Percentiles rank a stretch among this genome's conserved stretches.
Conservation (phyloP, 2,329 filamentous ascomycete species). For the Ambrosiella beaveri region DNA sequence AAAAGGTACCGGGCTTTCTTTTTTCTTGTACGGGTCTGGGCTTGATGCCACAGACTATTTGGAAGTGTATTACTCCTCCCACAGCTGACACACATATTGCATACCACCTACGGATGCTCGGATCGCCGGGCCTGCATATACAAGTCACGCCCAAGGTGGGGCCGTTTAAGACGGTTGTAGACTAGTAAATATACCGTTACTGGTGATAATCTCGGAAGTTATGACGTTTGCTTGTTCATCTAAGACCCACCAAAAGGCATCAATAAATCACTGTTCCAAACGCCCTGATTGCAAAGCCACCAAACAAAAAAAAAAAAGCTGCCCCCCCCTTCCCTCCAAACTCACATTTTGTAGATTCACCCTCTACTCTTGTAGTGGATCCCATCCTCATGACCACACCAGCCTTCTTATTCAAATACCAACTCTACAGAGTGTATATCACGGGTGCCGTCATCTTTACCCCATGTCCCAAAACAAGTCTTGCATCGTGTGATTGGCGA, state of each 20-base stretch:
- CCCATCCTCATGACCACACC: neutral
- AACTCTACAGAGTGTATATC: neutral
- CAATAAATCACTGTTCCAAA: neutral
- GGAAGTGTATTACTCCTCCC: too few species aligned
- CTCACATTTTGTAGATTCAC: neutral
- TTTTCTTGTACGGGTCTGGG: too few species aligned
- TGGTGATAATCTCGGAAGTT: neutral
- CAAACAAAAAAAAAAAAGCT: neutral
- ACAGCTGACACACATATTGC: neutral
- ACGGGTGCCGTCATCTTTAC: neutral
- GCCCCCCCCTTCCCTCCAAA: neutral
- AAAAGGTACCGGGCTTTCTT: too few species aligned
- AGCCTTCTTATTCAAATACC: neutral
- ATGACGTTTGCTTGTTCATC: neutral
- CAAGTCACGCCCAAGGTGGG: neutral
- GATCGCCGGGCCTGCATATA: neutral
- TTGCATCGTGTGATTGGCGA: neutral
- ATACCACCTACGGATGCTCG: neutral
- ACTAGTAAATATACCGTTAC: neutral
- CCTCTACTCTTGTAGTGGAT: neutral
- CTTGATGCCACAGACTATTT: too few species aligned
- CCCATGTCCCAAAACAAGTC: neutral
- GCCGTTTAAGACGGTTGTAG: neutral
- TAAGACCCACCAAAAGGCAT: neutral
- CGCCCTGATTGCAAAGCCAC: neutral